Percentiles rank a stretch among this genome's conserved stretches.
phyloP scores from a whole-genome alignment of 2,329 filamentous ascomycete species.

The Alternaria brassicae region DNA sequence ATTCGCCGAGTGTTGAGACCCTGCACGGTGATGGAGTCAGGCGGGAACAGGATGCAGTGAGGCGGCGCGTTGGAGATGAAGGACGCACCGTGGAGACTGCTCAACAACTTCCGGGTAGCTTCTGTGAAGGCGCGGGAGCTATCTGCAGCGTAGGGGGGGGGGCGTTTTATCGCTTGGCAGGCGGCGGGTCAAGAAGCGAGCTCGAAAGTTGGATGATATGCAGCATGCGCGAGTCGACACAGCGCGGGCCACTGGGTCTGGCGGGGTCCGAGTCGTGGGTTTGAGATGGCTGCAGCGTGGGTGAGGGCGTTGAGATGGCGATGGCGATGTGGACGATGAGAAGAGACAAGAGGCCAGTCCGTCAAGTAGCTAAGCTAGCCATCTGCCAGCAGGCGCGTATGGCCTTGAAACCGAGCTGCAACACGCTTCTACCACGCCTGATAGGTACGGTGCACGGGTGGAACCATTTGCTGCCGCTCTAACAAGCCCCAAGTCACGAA shows the following conservation, averaged over 20 bases:
- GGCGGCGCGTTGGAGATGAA: conserved; percentile 9
- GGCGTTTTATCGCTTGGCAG: conserved; percentile 47
- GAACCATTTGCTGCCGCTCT: background rate
- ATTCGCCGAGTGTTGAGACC: conserved; percentile 20
- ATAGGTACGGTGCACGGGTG: conserved; percentile 19
- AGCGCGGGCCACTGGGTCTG: conserved; percentile 22
- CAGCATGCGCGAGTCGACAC: conserved; percentile 29
- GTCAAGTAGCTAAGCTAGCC: background rate
- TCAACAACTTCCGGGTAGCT: conserved; percentile 27
- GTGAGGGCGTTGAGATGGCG: background rate
- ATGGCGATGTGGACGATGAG: background rate
- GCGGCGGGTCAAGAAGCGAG: conserved; percentile 44
- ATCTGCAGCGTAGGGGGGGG: conserved; percentile 41
- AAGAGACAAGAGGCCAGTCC: conserved; percentile 16
- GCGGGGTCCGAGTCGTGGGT: conserved; percentile 25
- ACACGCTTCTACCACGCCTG: conserved; percentile 31
- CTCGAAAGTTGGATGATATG: conserved; percentile 28
- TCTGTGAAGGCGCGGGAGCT: conserved; percentile 32
- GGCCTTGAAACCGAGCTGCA: conserved; percentile 38
- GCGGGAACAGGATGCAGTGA: conserved; percentile 9
- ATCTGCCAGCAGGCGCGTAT: conserved; percentile 23
- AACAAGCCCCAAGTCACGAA: background rate
- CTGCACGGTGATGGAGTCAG: conserved; percentile 17
- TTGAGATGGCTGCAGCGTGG: background rate
- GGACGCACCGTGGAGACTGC: conserved; percentile 28